Base-by-base conservation (phyloP, 768 basidiomycete species). In the Lepiota brunneoincarnata region DNA sequence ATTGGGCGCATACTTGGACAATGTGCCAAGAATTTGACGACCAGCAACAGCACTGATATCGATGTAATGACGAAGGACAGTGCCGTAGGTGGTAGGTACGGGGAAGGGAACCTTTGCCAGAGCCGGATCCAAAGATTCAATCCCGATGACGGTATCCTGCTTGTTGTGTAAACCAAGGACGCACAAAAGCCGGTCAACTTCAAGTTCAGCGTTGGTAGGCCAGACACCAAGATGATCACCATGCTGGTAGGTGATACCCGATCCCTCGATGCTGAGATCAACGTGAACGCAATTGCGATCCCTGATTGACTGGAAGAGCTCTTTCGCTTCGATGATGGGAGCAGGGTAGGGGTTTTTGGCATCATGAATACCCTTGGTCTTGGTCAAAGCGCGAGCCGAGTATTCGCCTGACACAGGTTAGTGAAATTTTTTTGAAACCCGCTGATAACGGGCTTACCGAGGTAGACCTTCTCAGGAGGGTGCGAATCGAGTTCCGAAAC, bases 101-200 rank as follows among this genome's bases (percentile, higher is more conserved):
- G 97, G 96, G 87, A 98, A 99, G 15, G 96, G 96, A 54, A 98
- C 95, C 71, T 98, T 98, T 54, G 96, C 96, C 26, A 99, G 80
- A 14, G 95, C 93, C 17, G 97, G 96, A 65, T 99, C 96, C 55
- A 98, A 84, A n/a, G 93, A 96, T 66, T 94, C 93, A 55, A 99
- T 93, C 59, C 86, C 83, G 63, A 99, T 92, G 44, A 93, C 83
- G 36, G 80, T 78, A 68, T 95, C 86, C 64, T 83, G 82, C 74
- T 91, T 91, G 57, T 87, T 79, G 59, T 80, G 78, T 10, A 99
- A 79, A 21, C 94, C 96, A 44, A 99, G 86, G 37, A 87, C 81
- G 58, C 82, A 87, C 17, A 99, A 81, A 21, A 97, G 81, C 52
- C 95, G 87, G 49, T 91, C 84, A 40, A 98, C 94, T 64, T 98